These are phyloP conservation scores for Diplocarpon mali DNA, from an alignment of 2,329 filamentous ascomycete genomes.

Conservation along the genomic window DNA sequence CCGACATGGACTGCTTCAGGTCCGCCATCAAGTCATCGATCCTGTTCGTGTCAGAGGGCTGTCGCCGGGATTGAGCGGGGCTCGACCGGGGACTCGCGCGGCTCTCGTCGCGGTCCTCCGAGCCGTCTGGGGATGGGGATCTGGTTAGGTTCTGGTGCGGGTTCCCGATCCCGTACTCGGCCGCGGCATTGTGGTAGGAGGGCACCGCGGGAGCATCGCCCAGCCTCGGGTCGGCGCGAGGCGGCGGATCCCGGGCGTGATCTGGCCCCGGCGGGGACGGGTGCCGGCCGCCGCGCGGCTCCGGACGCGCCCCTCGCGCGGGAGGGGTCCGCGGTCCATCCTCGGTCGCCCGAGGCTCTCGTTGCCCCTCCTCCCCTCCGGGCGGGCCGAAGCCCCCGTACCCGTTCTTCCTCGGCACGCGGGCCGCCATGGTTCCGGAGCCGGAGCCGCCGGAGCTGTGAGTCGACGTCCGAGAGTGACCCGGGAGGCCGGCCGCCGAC, in stretches of 20 bases:
- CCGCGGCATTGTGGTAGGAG: constrained; percentile 40
- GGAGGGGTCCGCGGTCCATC: constrained; percentile 27
- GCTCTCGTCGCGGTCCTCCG: constrained; percentile 46
- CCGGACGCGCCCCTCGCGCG: constrained; percentile 13
- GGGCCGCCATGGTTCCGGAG: constrained; percentile 12
- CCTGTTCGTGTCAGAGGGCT: constrained; percentile 29
- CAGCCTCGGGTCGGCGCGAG: constrained; percentile 13
- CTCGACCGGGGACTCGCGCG: constrained; percentile 52
- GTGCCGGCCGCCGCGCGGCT: constrained; percentile 18
- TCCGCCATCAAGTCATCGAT: constrained; percentile 46
- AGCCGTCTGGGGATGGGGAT: constrained; percentile 55
- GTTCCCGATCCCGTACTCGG: constrained; percentile 50
- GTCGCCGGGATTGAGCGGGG: constrained; percentile 34
- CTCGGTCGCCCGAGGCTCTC: constrained; percentile 28
- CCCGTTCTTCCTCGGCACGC: constrained; percentile 35
- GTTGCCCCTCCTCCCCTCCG: constrained; percentile 28
- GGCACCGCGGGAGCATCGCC: constrained; percentile 21
- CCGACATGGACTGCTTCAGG: constrained; percentile 40
- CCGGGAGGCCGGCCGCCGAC: constrained; percentile 15
- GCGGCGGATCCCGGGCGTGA: constrained; percentile 21
- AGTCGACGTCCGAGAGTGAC: constrained; percentile 19
- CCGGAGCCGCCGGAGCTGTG: constrained; percentile 19
- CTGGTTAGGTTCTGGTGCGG: constrained; percentile 53
- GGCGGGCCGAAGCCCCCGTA: constrained; percentile 48
- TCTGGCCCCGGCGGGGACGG: constrained; percentile 23